Conservation (phyloP, 1,139 yeast genomes). For the Geotrichum carabidarum region DNA sequence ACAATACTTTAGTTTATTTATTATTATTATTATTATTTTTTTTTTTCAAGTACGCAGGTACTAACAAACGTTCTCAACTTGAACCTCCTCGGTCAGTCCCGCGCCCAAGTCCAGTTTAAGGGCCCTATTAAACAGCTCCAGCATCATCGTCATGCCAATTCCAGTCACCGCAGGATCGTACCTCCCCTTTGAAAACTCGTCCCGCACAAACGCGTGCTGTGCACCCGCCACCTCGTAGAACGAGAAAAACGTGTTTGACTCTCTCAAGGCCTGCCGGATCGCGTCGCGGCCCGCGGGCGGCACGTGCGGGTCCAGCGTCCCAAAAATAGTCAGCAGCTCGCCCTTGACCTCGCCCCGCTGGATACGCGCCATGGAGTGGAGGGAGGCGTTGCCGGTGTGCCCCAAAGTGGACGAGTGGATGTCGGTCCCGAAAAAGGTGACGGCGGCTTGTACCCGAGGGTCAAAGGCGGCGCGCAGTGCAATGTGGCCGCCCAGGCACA, state of each 20-base stretch:
- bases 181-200: slow-evolving; percentile 71
- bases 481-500: slow-evolving; percentile 83
- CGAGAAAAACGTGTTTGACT: slow-evolving; percentile 57
- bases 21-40: not conserved
- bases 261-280: slow-evolving; percentile 59
- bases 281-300: slow-evolving; percentile 73
- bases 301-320: slow-evolving; percentile 75
- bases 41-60: not conserved
- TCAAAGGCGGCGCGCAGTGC: slow-evolving; percentile 72
- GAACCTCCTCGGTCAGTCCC: slow-evolving; percentile 46
- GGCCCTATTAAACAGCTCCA: slow-evolving; percentile 65
- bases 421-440: slow-evolving; percentile 78
- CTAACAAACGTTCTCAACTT: slow-evolving; percentile 61
- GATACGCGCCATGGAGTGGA: slow-evolving; percentile 53
- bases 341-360: slow-evolving; percentile 44
- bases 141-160: slow-evolving; percentile 60
- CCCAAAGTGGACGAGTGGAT: slow-evolving; percentile 66
- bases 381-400: slow-evolving; percentile 50
- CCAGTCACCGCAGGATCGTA: slow-evolving; percentile 72
- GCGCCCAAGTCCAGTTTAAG: slow-evolving; percentile 65
- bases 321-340: slow-evolving; percentile 66
- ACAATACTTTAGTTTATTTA: not conserved
- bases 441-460: slow-evolving; percentile 59
- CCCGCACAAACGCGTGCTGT: slow-evolving; percentile 79
- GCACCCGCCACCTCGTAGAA: slow-evolving; percentile 74